phyloP scores from a whole-genome alignment of 129 eudicot genomes.

The Pulicaria dysenterica region DNA sequence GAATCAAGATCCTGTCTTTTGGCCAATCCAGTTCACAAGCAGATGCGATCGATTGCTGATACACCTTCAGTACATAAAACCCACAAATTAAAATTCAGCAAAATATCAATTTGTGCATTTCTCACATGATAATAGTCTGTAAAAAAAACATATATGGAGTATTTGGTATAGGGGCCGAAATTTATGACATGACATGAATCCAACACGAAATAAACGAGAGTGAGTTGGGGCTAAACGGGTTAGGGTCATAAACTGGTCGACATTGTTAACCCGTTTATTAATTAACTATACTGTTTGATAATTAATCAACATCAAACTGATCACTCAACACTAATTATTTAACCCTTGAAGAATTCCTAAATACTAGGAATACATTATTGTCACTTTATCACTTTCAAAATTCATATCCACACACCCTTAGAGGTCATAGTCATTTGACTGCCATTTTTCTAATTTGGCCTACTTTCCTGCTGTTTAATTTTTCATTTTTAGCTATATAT shows the following conservation, averaged over 20 bases:
- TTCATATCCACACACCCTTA: background rate
- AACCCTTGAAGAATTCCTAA: background rate
- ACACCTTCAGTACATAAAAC: slow-evolving; percentile 52
- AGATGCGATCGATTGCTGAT: slow-evolving; percentile 70
- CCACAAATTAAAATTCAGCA: slow-evolving; percentile 5
- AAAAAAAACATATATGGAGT: background rate
- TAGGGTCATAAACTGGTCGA: too few species aligned
- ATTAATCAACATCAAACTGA: background rate
- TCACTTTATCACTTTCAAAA: background rate
- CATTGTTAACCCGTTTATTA: too few species aligned
- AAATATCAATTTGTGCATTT: background rate
- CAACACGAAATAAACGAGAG: too few species aligned
- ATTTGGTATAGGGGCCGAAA: too few species aligned
- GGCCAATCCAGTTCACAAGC: slow-evolving; percentile 95
- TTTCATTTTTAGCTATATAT: background rate
- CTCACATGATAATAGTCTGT: background rate
- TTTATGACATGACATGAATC: too few species aligned
- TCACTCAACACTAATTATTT: background rate
- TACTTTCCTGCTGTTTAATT: background rate
- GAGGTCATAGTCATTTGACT: background rate
- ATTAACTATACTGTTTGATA: background rate
- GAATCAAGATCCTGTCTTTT: slow-evolving; percentile 67
- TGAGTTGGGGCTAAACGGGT: too few species aligned
- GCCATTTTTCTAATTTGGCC: background rate
- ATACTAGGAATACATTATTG: background rate